Conservation (phyloP, 805 yeast genomes). For the Suhomyces prunicola region DNA sequence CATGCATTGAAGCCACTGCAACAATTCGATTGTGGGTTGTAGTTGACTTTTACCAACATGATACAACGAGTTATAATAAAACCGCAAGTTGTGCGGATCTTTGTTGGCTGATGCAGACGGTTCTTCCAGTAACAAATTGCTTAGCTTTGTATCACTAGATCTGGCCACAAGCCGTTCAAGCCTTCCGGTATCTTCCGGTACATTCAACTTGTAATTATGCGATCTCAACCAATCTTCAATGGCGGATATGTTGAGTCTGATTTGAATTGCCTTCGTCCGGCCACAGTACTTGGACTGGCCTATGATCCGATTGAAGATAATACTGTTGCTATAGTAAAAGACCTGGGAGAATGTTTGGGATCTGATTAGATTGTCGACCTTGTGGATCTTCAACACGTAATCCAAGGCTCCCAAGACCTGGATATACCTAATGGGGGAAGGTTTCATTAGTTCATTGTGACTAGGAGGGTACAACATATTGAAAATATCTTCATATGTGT, state of each 20-base stretch:
- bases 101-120: constrained; percentile 18
- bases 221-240: constrained; percentile 91
- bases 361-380: constrained; percentile 72
- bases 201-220: constrained; percentile 48
- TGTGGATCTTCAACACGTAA: constrained; percentile 78
- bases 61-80: constrained; percentile 62
- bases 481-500: constrained; percentile 69
- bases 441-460: constrained; percentile 72
- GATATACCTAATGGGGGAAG: constrained; percentile 82
- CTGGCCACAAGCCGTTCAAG: constrained; percentile 17
- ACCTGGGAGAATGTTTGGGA: constrained; percentile 78
- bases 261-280: constrained; percentile 83
- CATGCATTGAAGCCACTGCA: constrained; percentile 90
- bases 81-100: constrained; percentile 49
- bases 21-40: constrained; percentile 68
- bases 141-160: constrained; percentile 11
- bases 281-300: constrained; percentile 68
- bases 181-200: constrained; percentile 32
- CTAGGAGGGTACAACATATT: constrained; percentile 84
- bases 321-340: constrained; percentile 71
- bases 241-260: constrained; percentile 78
- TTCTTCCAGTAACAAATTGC: constrained; percentile 23
- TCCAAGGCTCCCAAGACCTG: constrained; percentile 87
- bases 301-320: constrained; percentile 70
- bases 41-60: constrained; percentile 65